Percentiles rank a stretch among this genome's conserved stretches.
Conservation (phyloP, 192 early-diverging fungal species). For the Backusella tuberculispora region DNA sequence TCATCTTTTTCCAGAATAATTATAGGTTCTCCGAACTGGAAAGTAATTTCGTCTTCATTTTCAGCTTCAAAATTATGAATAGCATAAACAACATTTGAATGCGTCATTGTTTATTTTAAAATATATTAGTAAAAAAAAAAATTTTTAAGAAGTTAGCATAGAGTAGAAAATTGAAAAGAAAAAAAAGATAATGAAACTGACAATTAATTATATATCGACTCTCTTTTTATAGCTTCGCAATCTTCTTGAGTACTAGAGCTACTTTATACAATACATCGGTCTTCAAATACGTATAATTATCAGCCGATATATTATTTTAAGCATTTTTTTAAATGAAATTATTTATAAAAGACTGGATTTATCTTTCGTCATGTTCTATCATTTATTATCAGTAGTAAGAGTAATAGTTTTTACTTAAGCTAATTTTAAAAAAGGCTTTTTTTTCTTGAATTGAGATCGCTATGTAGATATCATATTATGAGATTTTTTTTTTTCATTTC, state of each 20-base stretch:
- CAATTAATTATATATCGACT: not conserved
- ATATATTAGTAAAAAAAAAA: not conserved
- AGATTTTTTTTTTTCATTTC: not conserved
- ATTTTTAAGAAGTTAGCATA: not conserved
- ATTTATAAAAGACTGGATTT: not conserved
- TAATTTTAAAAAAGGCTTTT: too few species aligned
- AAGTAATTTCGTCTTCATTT: slow-evolving; percentile 71
- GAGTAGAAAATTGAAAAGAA: not conserved
- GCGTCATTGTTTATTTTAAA: not conserved
- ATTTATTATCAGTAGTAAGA: too few species aligned
- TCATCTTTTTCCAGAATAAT: slow-evolving; percentile 75
- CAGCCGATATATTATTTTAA: not conserved
- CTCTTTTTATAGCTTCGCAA: not conserved
- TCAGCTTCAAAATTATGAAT: slow-evolving; percentile 63
- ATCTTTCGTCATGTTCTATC: not conserved
- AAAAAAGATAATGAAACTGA: not conserved
- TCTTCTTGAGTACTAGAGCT: not conserved
- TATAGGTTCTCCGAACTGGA: slow-evolving; percentile 65
- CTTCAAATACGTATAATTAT: not conserved
- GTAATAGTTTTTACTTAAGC: too few species aligned
- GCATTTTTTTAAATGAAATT: not conserved
- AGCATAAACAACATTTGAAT: slow-evolving; percentile 50
- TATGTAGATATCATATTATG: not conserved
- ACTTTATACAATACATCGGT: not conserved
- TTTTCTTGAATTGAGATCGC: too few species aligned